Conservation (phyloP, 139 green algal genomes). For the Volvox reticuliferus region DNA sequence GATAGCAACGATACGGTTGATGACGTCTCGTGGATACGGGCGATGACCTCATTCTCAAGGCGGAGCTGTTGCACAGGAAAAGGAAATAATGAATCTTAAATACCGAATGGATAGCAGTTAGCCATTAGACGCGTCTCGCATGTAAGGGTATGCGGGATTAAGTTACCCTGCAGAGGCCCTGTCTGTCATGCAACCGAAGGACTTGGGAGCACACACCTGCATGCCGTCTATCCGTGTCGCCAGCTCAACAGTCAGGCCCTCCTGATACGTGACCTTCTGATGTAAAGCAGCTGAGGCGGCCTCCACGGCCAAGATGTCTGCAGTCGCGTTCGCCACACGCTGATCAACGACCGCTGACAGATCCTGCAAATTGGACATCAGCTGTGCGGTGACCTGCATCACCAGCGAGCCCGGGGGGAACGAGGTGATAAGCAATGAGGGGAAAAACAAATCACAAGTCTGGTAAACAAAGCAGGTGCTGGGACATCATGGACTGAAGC, state of each 20-base stretch:
- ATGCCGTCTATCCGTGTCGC: background rate
- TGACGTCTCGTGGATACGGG: background rate
- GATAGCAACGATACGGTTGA: background rate
- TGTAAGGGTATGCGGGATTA: no score
- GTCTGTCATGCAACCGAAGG: background rate
- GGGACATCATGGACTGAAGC: no score
- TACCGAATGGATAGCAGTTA: no score
- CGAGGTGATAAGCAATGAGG: no score
- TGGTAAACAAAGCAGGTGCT: no score
- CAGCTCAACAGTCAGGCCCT: background rate
- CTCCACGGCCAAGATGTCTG: background rate
- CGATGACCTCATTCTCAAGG: background rate
- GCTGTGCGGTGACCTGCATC: conserved; percentile 11
- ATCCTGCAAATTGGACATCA: background rate
- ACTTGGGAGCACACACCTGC: background rate
- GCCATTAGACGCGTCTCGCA: no score
- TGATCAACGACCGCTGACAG: background rate
- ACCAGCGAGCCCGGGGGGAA: no score
- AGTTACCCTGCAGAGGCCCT: no score
- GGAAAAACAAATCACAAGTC: no score
- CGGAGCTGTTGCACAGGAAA: background rate
- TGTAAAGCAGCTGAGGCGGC: background rate
- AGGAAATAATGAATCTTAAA: no score
- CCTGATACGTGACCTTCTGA: background rate
- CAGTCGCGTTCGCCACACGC: background rate